Base-by-base conservation (phyloP, 2,329 filamentous ascomycete genomes). In the Sporothrix humicola region DNA sequence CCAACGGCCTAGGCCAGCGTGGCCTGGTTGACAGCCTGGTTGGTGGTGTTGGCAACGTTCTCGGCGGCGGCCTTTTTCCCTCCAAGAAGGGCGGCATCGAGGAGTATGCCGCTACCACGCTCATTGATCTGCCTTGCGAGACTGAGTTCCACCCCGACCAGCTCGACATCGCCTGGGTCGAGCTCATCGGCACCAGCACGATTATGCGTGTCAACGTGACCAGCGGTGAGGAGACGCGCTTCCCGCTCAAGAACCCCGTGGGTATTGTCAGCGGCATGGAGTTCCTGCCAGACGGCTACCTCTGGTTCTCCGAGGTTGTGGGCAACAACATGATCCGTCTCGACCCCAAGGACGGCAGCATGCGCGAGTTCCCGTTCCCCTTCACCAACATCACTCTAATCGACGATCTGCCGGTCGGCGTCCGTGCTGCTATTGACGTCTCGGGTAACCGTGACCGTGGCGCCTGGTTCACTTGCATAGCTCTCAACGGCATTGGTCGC, bases 81-180 rank as follows among this genome's bases (percentile, higher is more conserved):
- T 54, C 50, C 50, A 54, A 54, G 50, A 17, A 15, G 7, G 54
- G 20, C 1, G 54, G 54, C 20, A 58, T 58, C n/a, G 9, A 7
- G 20, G 54, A 58, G 20, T 58, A 58, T 58, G 54, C 54, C 12
- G 54, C 54, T 26, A 23, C 26, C n/a, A 58, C 54, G 54, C 54
- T 58, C 4, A 20, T 58, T 8, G 54, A 58, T 26, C 23, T 23
- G 20, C 20, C 54, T 20, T 58, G 54, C 54, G 54, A 58, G 54
- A 58, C 54, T 20, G 54, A 58, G 20, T 58, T 58, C 20, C 54
- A 58, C 12, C 54, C 54, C 26, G 54, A 58, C 20, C 54, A 58
- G 54, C 54, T 58, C n/a, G 54, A 58, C n/a, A 58, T 58, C 23
- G 54, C 54, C 10, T 58, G 54, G 54, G 54, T 58, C 20, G 54